phyloP scores from a whole-genome alignment of 345 rosid species.

The Populus deltoides region DNA sequence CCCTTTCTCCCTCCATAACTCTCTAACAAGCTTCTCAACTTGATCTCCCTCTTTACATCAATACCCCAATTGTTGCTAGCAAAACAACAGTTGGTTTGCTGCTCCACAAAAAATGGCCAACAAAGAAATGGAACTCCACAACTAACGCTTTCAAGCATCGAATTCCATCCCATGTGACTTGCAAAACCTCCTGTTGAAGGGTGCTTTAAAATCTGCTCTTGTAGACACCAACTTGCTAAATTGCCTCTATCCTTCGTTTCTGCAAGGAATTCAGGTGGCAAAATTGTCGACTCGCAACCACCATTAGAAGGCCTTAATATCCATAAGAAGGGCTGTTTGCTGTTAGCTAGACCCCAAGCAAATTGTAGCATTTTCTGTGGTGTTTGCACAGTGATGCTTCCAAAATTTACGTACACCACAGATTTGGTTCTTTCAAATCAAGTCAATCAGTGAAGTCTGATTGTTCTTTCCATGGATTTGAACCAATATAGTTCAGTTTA shows the following conservation, averaged over 20 bases:
- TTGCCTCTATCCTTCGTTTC: neutral
- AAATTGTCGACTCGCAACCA: too few relatives aligned
- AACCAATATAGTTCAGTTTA: neutral
- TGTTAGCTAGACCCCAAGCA: slow-evolving; percentile 5
- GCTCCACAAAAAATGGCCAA: neutral
- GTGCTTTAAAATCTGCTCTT: neutral
- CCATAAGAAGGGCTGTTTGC: neutral
- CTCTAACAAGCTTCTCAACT: neutral
- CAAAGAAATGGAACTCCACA: neutral
- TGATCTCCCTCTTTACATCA: slow-evolving; percentile 2
- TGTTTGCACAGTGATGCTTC: neutral
- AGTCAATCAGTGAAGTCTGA: neutral
- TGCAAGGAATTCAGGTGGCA: neutral
- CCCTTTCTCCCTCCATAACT: slow-evolving; percentile 1
- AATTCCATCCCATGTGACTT: slow-evolving; percentile 8
- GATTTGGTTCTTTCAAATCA: neutral
- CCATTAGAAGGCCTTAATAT: neutral
- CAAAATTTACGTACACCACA: neutral
- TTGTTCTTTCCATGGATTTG: slow-evolving; percentile 6
- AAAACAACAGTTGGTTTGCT: slow-evolving; percentile 4
- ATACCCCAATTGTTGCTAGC: neutral
- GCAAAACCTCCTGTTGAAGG: neutral
- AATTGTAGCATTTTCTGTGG: neutral
- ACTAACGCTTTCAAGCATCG: neutral
- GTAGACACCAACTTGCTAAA: slow-evolving; percentile 1